These are phyloP conservation scores for Alternaria novae-zelandiae DNA, from an alignment of 2,329 filamentous ascomycete species.

Conservation along the genomic window DNA sequence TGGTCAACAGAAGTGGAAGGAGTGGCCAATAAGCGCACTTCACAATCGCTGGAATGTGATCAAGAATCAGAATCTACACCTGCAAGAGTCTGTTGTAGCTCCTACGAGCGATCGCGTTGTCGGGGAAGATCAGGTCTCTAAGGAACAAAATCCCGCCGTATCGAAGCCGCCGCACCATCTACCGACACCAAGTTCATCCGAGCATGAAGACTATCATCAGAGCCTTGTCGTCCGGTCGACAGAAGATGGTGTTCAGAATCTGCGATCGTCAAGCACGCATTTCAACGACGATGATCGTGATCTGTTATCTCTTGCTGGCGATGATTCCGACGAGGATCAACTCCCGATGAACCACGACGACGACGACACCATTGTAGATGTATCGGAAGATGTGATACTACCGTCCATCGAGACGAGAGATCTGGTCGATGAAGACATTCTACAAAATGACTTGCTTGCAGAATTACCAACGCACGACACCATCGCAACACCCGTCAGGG, in stretches of 20 bases:
- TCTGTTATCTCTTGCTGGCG: slow-evolving; percentile 31
- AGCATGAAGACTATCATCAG: slow-evolving; percentile 15
- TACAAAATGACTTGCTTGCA: slow-evolving; percentile 18
- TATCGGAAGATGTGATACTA: slow-evolving; percentile 25
- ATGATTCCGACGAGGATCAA: slow-evolving; percentile 15
- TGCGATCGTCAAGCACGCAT: slow-evolving; percentile 23
- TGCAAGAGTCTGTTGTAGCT: background rate
- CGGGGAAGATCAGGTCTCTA: background rate
- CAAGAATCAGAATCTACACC: slow-evolving; percentile 15
- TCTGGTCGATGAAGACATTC: slow-evolving; percentile 20
- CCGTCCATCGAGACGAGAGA: slow-evolving; percentile 31
- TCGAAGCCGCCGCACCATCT: slow-evolving; percentile 25
- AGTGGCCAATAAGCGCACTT: slow-evolving; percentile 23
- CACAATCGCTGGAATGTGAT: slow-evolving; percentile 22
- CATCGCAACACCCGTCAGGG: slow-evolving; percentile 1
- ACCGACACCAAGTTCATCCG: slow-evolving; percentile 38
- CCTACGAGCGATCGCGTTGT: background rate
- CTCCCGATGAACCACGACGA: background rate
- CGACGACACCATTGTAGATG: slow-evolving; percentile 1
- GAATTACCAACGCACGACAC: slow-evolving; percentile 4
- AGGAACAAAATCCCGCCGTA: background rate
- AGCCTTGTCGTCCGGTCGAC: background rate
- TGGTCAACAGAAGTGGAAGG: slow-evolving; percentile 26
- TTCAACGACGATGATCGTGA: slow-evolving; percentile 39
- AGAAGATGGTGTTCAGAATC: background rate